These are phyloP conservation scores for Ceratobasidium sp. DNA, from an alignment of 1,284 basidiomycete species.

Conservation along the genomic window DNA sequence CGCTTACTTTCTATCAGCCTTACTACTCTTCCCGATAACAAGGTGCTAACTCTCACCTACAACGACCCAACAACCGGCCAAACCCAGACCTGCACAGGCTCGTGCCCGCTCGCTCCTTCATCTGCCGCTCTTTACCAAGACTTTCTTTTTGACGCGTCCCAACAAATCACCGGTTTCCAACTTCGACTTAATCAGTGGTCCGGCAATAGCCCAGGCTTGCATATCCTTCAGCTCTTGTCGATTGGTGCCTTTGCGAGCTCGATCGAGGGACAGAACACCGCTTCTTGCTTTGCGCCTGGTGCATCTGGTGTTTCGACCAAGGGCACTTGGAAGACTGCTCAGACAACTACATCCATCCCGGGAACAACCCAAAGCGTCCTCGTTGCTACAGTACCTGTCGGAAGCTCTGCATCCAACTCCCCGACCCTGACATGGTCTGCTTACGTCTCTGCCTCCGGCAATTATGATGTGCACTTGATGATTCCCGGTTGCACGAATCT, in stretches of 20 bases:
- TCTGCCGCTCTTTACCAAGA: constrained; percentile 87
- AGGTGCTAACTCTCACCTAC: constrained; percentile 80
- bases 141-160: constrained; percentile 79
- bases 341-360: constrained; percentile 78
- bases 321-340: constrained; percentile 77
- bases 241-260: constrained; percentile 90
- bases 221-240: constrained; percentile 91
- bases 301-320: constrained; percentile 74
- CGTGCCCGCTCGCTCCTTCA: constrained; percentile 83
- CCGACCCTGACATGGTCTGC: constrained; percentile 92
- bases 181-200: constrained; percentile 83
- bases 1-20: constrained; percentile 65
- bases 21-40: constrained; percentile 90
- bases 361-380: constrained; percentile 85
- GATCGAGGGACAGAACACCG: constrained; percentile 69
- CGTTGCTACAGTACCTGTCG: constrained; percentile 75
- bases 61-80: constrained; percentile 81
- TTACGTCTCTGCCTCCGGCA: constrained; percentile 88
- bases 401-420: constrained; percentile 69
- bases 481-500: constrained; percentile 89
- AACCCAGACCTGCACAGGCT: constrained; percentile 77
- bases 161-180: constrained; percentile 84
- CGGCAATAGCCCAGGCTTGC: constrained; percentile 85
- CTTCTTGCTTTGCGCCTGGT: constrained; percentile 81
- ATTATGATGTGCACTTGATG: constrained; percentile 87